Conservation (phyloP, 129 eudicot species). For the Pittosporum tobira region DNA sequence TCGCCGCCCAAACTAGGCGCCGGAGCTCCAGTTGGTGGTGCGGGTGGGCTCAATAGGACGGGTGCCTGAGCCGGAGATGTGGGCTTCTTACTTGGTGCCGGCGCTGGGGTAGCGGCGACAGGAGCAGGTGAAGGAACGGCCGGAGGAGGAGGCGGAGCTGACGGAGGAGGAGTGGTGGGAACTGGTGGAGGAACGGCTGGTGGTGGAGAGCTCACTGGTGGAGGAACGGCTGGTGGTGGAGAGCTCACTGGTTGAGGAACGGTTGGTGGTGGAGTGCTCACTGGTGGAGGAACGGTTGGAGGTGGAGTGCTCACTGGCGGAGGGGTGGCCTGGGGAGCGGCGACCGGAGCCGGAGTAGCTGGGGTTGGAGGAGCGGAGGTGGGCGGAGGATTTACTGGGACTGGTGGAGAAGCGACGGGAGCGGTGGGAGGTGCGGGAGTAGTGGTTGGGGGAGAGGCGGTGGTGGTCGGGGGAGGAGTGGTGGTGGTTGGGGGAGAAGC, state of each 20-base stretch:
- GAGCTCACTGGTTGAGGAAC: conserved; percentile 35
- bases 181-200: conserved; percentile 35
- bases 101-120: conserved; percentile 30
- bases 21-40: conserved; percentile 62
- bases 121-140: conserved; percentile 21
- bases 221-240: conserved; percentile 36
- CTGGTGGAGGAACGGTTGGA: conserved; percentile 29
- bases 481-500: conserved; percentile 47
- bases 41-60: conserved; percentile 38
- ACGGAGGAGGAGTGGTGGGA: conserved; percentile 6
- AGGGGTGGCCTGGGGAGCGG: conserved; percentile 36
- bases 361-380: conserved; percentile 17
- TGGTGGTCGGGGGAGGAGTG: conserved; percentile 42
- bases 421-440: conserved; percentile 6
- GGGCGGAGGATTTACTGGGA: conserved; percentile 13
- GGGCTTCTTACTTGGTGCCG: conserved; percentile 23
- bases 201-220: conserved; percentile 30
- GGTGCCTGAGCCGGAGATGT: conserved; percentile 38
- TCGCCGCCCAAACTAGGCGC: conserved; percentile 25
- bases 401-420: conserved; percentile 4
- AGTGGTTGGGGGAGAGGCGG: conserved; percentile 23
- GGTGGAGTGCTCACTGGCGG: conserved; percentile 48
- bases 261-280: conserved; percentile 29
- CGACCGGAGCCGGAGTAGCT: conserved; percentile 17
- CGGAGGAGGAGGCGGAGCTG: conserved; percentile 17